phyloP scores from a whole-genome alignment of 495 filamentous ascomycete species.

The Durotheca rogersii region DNA sequence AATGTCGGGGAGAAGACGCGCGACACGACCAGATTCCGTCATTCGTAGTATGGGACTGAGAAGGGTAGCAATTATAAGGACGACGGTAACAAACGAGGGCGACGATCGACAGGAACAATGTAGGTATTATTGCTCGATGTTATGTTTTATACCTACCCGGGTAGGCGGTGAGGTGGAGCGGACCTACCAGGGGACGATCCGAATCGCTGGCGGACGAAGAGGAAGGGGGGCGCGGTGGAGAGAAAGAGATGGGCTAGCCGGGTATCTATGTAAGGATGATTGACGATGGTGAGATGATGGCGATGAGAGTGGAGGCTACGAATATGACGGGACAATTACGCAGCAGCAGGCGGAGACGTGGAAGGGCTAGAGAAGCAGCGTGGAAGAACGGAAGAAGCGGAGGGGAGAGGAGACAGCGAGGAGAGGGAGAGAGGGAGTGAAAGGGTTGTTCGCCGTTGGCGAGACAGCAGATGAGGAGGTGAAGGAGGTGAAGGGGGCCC shows the following conservation, averaged over 20 bases:
- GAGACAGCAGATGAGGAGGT: slow-evolving; percentile 3
- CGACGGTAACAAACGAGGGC: too few species aligned
- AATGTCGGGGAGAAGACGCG: slow-evolving; percentile 16
- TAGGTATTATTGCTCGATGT: too few species aligned
- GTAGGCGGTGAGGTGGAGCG: not conserved
- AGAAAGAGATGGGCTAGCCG: not conserved
- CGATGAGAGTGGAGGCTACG: slow-evolving; percentile 27
- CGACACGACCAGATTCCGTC: slow-evolving; percentile 19
- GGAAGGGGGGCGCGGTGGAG: not conserved
- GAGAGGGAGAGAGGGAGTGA: slow-evolving; percentile 14
- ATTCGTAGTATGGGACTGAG: not conserved
- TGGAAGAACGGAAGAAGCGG: too few species aligned
- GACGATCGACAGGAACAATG: too few species aligned
- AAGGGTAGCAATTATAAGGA: not conserved
- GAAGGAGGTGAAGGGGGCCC: slow-evolving; percentile 1
- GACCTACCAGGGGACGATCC: not conserved
- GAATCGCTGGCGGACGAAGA: too few species aligned
- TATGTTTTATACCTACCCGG: not conserved
- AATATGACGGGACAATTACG: too few species aligned
- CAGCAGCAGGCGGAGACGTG: too few species aligned
- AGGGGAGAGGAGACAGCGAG: slow-evolving; percentile 10
- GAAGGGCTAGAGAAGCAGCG: too few species aligned
- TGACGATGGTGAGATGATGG: slow-evolving; percentile 7
- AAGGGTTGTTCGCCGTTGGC: slow-evolving; percentile 16
- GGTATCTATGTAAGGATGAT: slow-evolving; percentile 1